Conservation (phyloP, 352 stramenopile genomes). For the Blastocystis sp. region DNA sequence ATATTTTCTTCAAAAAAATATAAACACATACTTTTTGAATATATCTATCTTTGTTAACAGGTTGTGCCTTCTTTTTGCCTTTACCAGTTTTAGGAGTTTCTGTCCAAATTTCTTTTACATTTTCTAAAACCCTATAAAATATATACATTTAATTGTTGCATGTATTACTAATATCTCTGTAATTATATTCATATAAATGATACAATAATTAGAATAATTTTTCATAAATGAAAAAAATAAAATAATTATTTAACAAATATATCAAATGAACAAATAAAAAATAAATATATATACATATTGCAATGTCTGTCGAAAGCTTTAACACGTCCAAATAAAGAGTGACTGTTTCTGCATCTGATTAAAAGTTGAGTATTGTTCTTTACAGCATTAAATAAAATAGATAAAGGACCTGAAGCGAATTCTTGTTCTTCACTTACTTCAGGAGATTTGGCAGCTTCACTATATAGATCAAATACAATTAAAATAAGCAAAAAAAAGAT, state of each 20-base stretch:
- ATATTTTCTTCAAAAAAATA: background rate
- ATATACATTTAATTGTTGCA: background rate
- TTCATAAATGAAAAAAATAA: too few species aligned
- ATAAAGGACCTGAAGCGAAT: conserved; percentile 83
- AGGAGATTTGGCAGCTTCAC: conserved; percentile 15
- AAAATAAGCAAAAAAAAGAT: too few species aligned
- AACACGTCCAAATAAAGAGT: conserved; percentile 91
- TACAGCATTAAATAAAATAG: conserved; percentile 85
- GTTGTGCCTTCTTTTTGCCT: conserved; percentile 73
- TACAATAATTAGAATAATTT: background rate
- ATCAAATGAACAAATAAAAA: background rate
- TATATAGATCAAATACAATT: too few species aligned
- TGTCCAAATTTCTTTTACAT: conserved; percentile 99
- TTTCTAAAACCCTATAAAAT: conserved; percentile 75
- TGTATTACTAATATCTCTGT: background rate
- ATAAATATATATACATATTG: conserved; percentile 74
- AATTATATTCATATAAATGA: background rate
- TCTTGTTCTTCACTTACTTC: conserved; percentile 55
- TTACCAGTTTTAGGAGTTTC: conserved; percentile 87
- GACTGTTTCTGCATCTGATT: conserved; percentile 98
- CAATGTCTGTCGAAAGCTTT: conserved; percentile 99
- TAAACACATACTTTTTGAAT: conserved; percentile 39
- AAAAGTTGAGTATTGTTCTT: conserved; percentile 77
- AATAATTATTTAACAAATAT: conserved; percentile 12
- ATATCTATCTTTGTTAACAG: conserved; percentile 69